Evolutionary conservation across 495 filamentous ascomycete genomes (phyloP).

Genomic region (Trichodelitschia bisporula): DNA sequence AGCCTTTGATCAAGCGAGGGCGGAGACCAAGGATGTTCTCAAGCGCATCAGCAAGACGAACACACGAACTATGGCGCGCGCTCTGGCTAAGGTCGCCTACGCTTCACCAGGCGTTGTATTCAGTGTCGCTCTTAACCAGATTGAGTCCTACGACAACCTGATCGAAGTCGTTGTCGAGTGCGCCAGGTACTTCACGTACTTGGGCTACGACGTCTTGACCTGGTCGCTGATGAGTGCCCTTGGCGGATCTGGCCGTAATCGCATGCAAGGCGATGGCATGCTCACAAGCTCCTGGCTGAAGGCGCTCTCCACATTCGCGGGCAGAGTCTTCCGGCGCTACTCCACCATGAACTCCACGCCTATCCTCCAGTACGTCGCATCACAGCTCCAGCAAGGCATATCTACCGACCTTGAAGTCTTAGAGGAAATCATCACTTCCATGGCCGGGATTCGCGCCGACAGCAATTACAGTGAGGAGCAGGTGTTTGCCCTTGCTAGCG

Average conservation of each 20-base stretch:
- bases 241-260: constrained; percentile 46
- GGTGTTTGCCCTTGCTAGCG: constrained; percentile 64
- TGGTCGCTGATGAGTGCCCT: constrained; percentile 67
- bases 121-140: constrained; percentile 58
- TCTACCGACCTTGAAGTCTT: constrained; percentile 72
- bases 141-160: constrained; percentile 78
- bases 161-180: constrained; percentile 85
- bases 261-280: constrained; percentile 63
- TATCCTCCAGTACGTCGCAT: constrained; percentile 66
- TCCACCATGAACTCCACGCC: constrained; percentile 64
- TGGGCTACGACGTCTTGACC: constrained; percentile 80
- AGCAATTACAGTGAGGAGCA: constrained; percentile 69
- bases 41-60: constrained; percentile 73
- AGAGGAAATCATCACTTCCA: constrained; percentile 64
- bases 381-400: constrained; percentile 56
- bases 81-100: constrained; percentile 66
- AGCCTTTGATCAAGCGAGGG: constrained; percentile 48
- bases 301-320: constrained; percentile 62
- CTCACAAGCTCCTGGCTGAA: constrained; percentile 76
- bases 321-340: constrained; percentile 63
- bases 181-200: constrained; percentile 71
- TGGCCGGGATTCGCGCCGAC: constrained; percentile 78
- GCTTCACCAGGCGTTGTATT: constrained; percentile 82
- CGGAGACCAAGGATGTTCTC: constrained; percentile 57
- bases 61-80: constrained; percentile 57